Evolutionary conservation across 2,329 filamentous ascomycete species (phyloP), one percentile per base, ranked within the genome.

Genomic region (Ceratocystis papillata): DNA sequence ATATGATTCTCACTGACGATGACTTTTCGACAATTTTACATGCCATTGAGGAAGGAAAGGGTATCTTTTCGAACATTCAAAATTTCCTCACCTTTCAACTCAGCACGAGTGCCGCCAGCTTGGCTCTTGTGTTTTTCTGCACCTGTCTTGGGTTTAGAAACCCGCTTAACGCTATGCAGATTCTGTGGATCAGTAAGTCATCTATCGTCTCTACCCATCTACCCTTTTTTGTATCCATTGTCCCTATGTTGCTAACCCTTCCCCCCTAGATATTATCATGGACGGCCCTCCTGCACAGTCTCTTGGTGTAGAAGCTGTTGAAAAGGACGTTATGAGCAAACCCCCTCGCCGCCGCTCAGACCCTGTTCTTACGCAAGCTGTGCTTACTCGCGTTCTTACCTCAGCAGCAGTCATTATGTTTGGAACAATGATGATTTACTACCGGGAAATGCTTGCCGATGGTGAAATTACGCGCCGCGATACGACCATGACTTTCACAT

Each of bases 51-150:
- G 94, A 99, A 78, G 95, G 94, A 76, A 99, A 99, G 76, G 94
- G 92, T 65, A 99, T 99, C 71, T 99, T 99, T 77, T 96, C 94
- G 82, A 99, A 99, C 75, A 97, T 99, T 70, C 94, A 99, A 74
- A 99, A 99, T 76, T 99, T 99, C 77, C 82, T 99, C 69, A 97
- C 94, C 0, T 99, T 99, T 77, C 95, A 99, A 78, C 83, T 99
- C 67, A 96, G 92, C 76, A 99, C 94, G 61, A 96, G 91, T 74
- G 94, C 95, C 22, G 94, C 95, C 65, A 91, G 94, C 68, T 79
- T 99, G 70, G 90, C 89, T 67, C 81, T 99, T 65, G 94, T 99
- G 20, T 84, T 99, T 70, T 77, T 99, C 72, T 96, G 92, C 79
- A 96, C 91, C 37, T 88, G 90, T 71, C 82, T 96, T 69, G 94